phyloP scores from a whole-genome alignment of 495 filamentous ascomycete genomes.

The Amorphotheca resinae region DNA sequence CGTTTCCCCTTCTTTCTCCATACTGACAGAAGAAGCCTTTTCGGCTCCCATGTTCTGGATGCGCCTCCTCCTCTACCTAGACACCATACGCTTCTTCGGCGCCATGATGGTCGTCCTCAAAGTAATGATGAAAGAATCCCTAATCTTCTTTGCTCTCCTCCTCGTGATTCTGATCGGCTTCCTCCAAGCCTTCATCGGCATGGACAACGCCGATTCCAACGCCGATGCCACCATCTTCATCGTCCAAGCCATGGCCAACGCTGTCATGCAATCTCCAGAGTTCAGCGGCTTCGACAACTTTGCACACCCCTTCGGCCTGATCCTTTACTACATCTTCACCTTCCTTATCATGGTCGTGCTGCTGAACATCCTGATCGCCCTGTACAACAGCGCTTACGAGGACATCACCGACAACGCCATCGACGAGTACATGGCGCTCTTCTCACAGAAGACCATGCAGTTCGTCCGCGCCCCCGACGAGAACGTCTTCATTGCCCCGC shows the following conservation, averaged over 20 bases:
- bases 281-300: slow-evolving; percentile 77
- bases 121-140: slow-evolving; percentile 97
- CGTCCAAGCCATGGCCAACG: slow-evolving; percentile 80
- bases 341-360: slow-evolving; percentile 94
- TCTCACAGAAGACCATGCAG: slow-evolving; percentile 83
- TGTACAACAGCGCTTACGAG: slow-evolving; percentile 93
- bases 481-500: slow-evolving; percentile 92
- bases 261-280: slow-evolving; percentile 79
- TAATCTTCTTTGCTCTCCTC: slow-evolving; percentile 96
- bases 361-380: slow-evolving; percentile 86
- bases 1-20: not conserved
- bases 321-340: slow-evolving; percentile 90
- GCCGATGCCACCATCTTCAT: slow-evolving; percentile 50
- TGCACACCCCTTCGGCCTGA: slow-evolving; percentile 66
- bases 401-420: slow-evolving; percentile 91
- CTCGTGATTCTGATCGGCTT: slow-evolving; percentile 79
- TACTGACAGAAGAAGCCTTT: slow-evolving; percentile 42
- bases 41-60: slow-evolving; percentile 95
- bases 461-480: slow-evolving; percentile 96
- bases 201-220: slow-evolving; percentile 67
- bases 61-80: slow-evolving; percentile 83
- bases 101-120: slow-evolving; percentile 95
- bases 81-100: slow-evolving; percentile 91
- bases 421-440: slow-evolving; percentile 89
- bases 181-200: slow-evolving; percentile 86